Evolutionary conservation across 257 asterid genomes (phyloP).

Genomic region (Eucommia ulmoides): DNA sequence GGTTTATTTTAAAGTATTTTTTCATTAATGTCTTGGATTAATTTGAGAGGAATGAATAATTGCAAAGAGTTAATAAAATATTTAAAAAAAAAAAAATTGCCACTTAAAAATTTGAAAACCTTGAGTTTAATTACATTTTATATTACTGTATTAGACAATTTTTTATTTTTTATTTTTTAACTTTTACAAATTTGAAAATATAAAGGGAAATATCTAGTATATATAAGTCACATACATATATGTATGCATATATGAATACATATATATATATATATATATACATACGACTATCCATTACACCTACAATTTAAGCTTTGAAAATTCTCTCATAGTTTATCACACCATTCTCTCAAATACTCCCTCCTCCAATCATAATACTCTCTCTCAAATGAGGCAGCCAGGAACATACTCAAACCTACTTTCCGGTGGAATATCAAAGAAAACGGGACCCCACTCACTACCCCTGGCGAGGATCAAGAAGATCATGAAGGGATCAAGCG

Average conservation of each 20-base stretch:
- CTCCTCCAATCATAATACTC: not conserved
- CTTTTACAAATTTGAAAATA: no score
- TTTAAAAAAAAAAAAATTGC: no score
- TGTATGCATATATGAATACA: not conserved
- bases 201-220: no score
- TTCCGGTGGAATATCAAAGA: slow-evolving; percentile 32
- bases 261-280: not conserved
- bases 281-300: not conserved
- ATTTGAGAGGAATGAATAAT: no score
- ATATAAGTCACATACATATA: no score
- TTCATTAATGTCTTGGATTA: no score
- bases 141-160: no score
- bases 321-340: not conserved
- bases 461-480: slow-evolving; percentile 69
- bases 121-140: no score
- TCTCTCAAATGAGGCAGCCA: slow-evolving; percentile 48
- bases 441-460: slow-evolving; percentile 52
- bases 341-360: not conserved
- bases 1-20: no score
- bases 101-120: no score
- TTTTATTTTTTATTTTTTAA: no score
- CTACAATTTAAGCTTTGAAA: not conserved
- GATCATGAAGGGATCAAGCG: slow-evolving; percentile 66
- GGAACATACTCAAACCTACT: slow-evolving; percentile 62
- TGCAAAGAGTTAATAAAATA: no score